Evolutionary conservation across 129 eudicot species (phyloP).

Genomic region (Erigeron canadensis): DNA sequence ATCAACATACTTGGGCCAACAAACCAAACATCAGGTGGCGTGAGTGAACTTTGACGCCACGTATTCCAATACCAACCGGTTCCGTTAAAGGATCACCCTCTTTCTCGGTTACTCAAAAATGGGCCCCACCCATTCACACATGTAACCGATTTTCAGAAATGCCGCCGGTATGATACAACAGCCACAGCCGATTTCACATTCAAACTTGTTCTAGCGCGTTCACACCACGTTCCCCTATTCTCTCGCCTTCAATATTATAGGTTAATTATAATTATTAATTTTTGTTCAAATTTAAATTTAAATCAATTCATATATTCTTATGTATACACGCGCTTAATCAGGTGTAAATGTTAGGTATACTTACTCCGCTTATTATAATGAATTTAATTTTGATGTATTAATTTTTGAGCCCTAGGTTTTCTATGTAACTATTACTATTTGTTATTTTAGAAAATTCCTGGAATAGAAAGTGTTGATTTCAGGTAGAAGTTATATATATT

Average conservation of each 20-base stretch:
- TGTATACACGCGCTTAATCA: not conserved
- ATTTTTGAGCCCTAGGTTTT: not conserved
- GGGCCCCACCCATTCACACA: slow-evolving; percentile 16
- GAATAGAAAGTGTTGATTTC: not conserved
- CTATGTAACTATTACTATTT: not conserved
- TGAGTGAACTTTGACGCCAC: slow-evolving; percentile 25
- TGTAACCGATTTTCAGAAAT: slow-evolving; percentile 32
- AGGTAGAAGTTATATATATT: not conserved
- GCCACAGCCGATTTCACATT: slow-evolving; percentile 5
- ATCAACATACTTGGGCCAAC: slow-evolving; percentile 7
- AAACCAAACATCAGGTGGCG: slow-evolving; percentile 1
- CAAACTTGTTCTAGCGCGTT: slow-evolving; percentile 23
- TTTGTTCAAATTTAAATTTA: not conserved
- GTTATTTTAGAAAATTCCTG: not conserved
- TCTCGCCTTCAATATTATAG: slow-evolving; percentile 3
- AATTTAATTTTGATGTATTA: not conserved
- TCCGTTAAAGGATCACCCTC: slow-evolving; percentile 28
- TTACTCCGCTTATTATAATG: not conserved
- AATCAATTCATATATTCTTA: not conserved
- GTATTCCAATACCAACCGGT: slow-evolving; percentile 15
- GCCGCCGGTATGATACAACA: slow-evolving; percentile 18
- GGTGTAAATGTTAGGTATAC: slow-evolving; percentile 11
- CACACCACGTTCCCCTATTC: slow-evolving; percentile 19
- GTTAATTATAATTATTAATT: slow-evolving; percentile 11
- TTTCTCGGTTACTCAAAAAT: not conserved